These are phyloP conservation scores for Fusarium oligoseptatum DNA, from an alignment of 2,329 filamentous ascomycete species.

Conservation along the genomic window DNA sequence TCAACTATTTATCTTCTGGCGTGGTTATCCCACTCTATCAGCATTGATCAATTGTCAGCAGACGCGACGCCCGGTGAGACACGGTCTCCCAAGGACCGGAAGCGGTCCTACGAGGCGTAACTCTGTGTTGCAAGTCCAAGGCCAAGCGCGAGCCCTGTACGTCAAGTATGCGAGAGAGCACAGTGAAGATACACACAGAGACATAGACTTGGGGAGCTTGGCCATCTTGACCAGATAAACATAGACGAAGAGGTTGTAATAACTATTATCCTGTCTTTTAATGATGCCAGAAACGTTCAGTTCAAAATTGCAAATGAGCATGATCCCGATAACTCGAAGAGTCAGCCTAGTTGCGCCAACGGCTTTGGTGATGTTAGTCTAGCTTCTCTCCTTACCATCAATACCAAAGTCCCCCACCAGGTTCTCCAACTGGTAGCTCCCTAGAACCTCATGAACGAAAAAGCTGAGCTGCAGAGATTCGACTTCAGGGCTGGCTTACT, in stretches of 20 bases:
- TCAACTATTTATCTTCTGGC: too few relatives aligned
- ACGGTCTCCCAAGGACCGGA: neutral
- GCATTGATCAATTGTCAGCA: neutral
- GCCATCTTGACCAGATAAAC: neutral
- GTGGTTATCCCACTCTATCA: neutral
- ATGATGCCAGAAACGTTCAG: neutral
- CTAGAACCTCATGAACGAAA: too few relatives aligned
- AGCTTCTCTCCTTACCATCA: too few relatives aligned
- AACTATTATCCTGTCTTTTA: neutral
- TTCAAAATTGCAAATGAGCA: neutral
- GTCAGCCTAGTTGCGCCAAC: neutral
- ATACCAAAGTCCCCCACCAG: too few relatives aligned
- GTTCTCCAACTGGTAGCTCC: too few relatives aligned
- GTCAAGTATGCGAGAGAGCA: neutral
- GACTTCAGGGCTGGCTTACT: too few relatives aligned
- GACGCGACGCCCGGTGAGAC: neutral
- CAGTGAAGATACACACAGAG: neutral
- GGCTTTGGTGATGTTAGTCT: neutral
- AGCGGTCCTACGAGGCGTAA: neutral
- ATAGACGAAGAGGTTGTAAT: neutral
- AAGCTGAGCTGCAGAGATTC: too few relatives aligned
- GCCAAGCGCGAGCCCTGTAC: neutral
- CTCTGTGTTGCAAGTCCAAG: too few relatives aligned
- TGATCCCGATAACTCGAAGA: neutral
- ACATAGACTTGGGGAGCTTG: neutral